Evolutionary conservation across 805 yeast genomes (phyloP).

Genomic region (Candida insectorum): DNA sequence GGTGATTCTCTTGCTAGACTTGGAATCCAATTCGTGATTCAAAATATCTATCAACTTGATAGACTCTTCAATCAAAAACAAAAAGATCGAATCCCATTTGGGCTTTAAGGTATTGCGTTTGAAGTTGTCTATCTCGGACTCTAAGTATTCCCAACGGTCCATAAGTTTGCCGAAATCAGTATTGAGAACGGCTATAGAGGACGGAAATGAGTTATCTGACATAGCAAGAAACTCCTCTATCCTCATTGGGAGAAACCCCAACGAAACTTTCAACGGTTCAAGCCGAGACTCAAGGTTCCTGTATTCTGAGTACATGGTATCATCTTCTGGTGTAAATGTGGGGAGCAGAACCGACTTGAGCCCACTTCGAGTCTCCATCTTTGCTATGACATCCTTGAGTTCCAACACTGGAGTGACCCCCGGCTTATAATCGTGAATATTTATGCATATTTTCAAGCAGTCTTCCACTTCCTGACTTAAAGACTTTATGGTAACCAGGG

Average conservation of each 20-base stretch:
- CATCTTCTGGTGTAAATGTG: conserved; percentile 27
- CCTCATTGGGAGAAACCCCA: conserved; percentile 50
- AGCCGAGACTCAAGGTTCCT: conserved; percentile 38
- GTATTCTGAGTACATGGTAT: conserved; percentile 39
- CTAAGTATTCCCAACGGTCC: conserved; percentile 39
- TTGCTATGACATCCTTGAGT: conserved; percentile 15
- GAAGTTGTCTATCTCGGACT: conserved; percentile 37
- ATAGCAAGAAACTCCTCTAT: conserved; percentile 39
- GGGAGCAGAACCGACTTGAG: conserved; percentile 24
- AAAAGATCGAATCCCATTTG: conserved; percentile 56
- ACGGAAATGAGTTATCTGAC: conserved; percentile 20
- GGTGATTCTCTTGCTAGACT: conserved; percentile 16
- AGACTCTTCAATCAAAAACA: conserved; percentile 43
- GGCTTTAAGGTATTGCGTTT: conserved; percentile 47
- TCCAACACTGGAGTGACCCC: conserved; percentile 16
- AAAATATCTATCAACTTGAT: conserved; percentile 10
- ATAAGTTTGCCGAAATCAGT: conserved; percentile 38
- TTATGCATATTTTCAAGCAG: conserved; percentile 16
- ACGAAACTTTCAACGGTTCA: conserved; percentile 51
- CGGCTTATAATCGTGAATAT: conserved; percentile 16
- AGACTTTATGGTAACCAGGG: conserved; percentile 19
- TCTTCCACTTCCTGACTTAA: conserved; percentile 24
- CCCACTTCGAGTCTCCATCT: conserved; percentile 22
- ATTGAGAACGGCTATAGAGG: conserved; percentile 26
- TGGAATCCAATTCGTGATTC: conserved; percentile 6